phyloP scores from a whole-genome alignment of 1,139 yeast genomes.

The Suhomyces terraborum region DNA sequence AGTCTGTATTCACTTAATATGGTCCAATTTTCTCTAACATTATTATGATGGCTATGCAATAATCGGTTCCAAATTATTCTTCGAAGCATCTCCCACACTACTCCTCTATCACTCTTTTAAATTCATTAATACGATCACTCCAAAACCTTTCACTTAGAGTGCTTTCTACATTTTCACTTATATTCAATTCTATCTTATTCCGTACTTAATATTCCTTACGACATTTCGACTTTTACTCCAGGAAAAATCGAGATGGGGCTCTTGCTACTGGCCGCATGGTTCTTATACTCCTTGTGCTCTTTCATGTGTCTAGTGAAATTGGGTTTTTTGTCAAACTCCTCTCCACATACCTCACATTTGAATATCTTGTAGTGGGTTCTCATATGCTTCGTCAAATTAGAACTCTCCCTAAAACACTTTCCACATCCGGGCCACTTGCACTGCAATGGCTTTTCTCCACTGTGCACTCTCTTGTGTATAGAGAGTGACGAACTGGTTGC shows the following conservation, averaged over 20 bases:
- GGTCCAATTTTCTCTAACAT: too few species aligned
- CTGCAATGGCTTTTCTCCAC: conserved; percentile 72
- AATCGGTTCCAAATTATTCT: too few species aligned
- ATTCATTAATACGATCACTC: too few species aligned
- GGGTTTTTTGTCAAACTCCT: conserved; percentile 50
- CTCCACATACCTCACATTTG: conserved; percentile 54
- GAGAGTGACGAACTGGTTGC: conserved; percentile 57
- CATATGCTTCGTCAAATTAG: conserved; percentile 87
- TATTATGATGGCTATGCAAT: too few species aligned
- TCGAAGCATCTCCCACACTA: too few species aligned
- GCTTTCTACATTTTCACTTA: too few species aligned
- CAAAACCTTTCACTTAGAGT: too few species aligned
- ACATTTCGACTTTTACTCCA: background rate
- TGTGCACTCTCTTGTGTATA: conserved; percentile 56
- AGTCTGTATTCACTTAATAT: too few species aligned
- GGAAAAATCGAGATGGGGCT: background rate
- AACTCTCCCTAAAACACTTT: conserved; percentile 83
- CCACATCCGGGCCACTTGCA: conserved; percentile 84
- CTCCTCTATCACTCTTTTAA: too few species aligned
- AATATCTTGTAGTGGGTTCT: conserved; percentile 58
- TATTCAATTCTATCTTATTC: background rate
- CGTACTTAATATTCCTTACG: background rate
- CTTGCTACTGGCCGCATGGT: background rate
- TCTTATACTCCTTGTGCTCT: conserved; percentile 19
- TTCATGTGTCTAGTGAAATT: conserved; percentile 44